phyloP scores from a whole-genome alignment of 257 asterid genomes.

The Jasminum sambac region DNA sequence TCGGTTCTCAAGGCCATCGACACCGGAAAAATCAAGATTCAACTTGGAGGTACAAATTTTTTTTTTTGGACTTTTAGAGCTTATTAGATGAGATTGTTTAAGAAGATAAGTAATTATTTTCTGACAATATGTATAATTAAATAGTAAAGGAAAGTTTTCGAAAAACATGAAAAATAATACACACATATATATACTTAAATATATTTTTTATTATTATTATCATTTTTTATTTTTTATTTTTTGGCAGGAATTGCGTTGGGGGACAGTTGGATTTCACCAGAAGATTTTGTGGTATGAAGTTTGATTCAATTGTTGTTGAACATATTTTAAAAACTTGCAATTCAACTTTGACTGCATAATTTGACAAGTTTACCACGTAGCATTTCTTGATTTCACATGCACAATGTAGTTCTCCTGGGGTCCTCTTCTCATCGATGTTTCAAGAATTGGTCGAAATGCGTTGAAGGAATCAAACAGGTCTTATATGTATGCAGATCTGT shows the following conservation, averaged over 20 bases:
- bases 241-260: constrained; percentile 79
- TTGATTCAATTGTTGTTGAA: background rate
- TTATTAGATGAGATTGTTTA: no score
- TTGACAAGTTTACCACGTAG: constrained; percentile 21
- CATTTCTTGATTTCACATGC: constrained; percentile 21
- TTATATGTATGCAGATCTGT: no score
- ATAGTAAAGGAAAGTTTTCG: no score
- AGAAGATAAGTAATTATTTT: no score
- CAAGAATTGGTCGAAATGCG: constrained; percentile 75
- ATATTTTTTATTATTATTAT: no score
- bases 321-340: background rate
- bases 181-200: no score
- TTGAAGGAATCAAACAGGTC: constrained; percentile 71
- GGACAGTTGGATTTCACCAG: constrained; percentile 92
- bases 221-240: no score
- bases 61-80: background rate
- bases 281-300: constrained; percentile 75
- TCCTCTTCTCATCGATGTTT: constrained; percentile 82
- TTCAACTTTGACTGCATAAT: constrained; percentile 12
- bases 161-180: no score
- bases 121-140: no score
- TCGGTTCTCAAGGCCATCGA: constrained; percentile 70
- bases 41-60: constrained; percentile 65
- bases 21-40: constrained; percentile 61
- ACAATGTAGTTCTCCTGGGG: constrained; percentile 86